These are phyloP conservation scores for Nakazawaea wickerhamii DNA, from an alignment of 805 yeast genomes.

Conservation along the genomic window DNA sequence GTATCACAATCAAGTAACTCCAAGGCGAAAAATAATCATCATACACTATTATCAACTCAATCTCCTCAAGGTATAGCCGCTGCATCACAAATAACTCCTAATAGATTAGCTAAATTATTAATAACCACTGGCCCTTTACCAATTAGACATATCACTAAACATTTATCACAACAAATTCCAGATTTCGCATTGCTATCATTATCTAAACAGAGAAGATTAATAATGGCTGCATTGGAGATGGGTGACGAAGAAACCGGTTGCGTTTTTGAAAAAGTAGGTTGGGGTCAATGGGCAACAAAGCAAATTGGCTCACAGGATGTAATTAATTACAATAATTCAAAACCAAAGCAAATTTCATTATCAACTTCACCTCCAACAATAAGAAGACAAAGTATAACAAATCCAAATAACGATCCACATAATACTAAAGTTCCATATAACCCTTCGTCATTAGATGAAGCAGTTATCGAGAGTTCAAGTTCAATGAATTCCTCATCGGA, in stretches of 20 bases:
- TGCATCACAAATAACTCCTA: conserved; percentile 79
- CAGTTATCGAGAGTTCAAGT: conserved; percentile 32
- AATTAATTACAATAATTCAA: conserved; percentile 7
- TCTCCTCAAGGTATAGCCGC: conserved; percentile 87
- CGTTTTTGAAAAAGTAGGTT: conserved; percentile 87
- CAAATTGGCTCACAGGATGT: conserved; percentile 23
- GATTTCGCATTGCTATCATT: conserved; percentile 76
- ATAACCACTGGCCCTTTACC: conserved; percentile 81
- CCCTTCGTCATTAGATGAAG: conserved; percentile 31
- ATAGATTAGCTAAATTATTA: conserved; percentile 64
- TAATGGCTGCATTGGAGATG: conserved; percentile 82
- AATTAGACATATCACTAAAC: conserved; percentile 81
- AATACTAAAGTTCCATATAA: conserved; percentile 39
- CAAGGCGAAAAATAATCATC: conserved; percentile 12
- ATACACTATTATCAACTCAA: conserved; percentile 54
- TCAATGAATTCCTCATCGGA: conserved; percentile 18
- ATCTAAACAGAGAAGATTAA: conserved; percentile 84
- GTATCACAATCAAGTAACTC: background rate
- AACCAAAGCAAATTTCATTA: conserved; percentile 12
- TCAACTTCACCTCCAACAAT: conserved; percentile 14
- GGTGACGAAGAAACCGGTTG: conserved; percentile 57
- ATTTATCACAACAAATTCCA: conserved; percentile 66
- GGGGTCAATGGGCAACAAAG: conserved; percentile 97
- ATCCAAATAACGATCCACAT: conserved; percentile 38
- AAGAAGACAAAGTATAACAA: conserved; percentile 50